Conservation (phyloP, 2,329 filamentous ascomycete genomes). For the Fusarium penzigii region DNA sequence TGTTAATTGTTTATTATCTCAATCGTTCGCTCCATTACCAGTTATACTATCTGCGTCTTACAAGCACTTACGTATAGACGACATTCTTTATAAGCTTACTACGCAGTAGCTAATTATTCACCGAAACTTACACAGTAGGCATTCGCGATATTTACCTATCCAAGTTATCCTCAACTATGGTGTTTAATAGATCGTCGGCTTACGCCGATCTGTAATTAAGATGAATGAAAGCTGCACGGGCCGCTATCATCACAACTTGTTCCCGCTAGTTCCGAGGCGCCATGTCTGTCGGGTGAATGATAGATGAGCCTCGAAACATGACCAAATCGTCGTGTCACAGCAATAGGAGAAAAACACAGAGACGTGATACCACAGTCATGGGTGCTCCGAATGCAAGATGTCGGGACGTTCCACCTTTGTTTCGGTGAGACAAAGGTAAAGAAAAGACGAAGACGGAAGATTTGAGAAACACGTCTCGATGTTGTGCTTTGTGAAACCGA, state of each 20-base stretch:
- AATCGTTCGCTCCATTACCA: too few species aligned
- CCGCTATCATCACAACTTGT: background rate
- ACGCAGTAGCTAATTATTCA: too few species aligned
- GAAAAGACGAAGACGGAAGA: constrained; percentile 5
- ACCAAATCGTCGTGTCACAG: background rate
- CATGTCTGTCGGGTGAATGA: too few species aligned
- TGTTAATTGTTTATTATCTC: too few species aligned
- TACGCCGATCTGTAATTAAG: background rate
- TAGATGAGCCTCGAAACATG: too few species aligned
- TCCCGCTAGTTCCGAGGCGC: background rate
- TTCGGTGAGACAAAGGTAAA: constrained; percentile 8
- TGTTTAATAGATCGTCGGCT: background rate
- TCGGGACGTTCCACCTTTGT: background rate
- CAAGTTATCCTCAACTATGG: too few species aligned
- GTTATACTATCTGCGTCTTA: too few species aligned
- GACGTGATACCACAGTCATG: background rate
- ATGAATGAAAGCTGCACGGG: background rate
- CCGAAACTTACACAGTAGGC: too few species aligned
- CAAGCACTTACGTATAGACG: too few species aligned
- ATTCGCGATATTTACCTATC: too few species aligned
- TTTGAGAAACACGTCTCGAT: constrained; percentile 8
- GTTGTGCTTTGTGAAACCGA: constrained; percentile 12
- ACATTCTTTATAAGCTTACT: too few species aligned
- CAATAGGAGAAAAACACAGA: background rate
- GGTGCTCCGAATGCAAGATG: background rate